Conservation (phyloP, 441 rosid species). For the Euphorbia corollata region DNA sequence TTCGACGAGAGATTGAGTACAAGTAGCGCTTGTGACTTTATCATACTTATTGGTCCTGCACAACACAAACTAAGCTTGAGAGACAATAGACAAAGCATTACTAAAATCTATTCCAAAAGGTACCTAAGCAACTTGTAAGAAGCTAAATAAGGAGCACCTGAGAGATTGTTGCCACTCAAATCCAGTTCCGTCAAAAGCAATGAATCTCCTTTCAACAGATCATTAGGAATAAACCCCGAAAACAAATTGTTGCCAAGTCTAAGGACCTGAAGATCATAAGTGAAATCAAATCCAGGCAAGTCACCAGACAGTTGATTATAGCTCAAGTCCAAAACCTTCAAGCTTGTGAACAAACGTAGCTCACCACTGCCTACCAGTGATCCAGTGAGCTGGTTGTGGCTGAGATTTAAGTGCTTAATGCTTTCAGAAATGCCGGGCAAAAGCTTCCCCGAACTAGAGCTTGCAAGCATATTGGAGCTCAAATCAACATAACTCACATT, state of each 20-base stretch:
- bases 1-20: constrained; percentile 78
- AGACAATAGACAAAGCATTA: constrained; percentile 9
- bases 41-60: constrained; percentile 68
- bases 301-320: constrained; percentile 82
- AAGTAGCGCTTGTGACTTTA: constrained; percentile 68
- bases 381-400: constrained; percentile 81
- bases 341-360: constrained; percentile 56
- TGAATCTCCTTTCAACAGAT: constrained; percentile 83
- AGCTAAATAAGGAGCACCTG: constrained; percentile 43
- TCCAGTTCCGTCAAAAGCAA: constrained; percentile 64
- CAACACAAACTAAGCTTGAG: constrained; percentile 26
- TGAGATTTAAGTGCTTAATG: constrained; percentile 63
- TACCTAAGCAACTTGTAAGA: constrained; percentile 1
- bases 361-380: constrained; percentile 59
- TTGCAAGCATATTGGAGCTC: constrained; percentile 60
- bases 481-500: constrained; percentile 75
- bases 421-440: constrained; percentile 81
- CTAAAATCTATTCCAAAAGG: neutral
- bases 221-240: constrained; percentile 77
- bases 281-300: constrained; percentile 82
- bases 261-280: constrained; percentile 85
- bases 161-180: constrained; percentile 89
- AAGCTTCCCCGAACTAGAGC: constrained; percentile 55
- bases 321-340: constrained; percentile 84
- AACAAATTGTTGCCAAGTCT: constrained; percentile 78